phyloP scores from a whole-genome alignment of 2,329 filamentous ascomycete species.

The Xylaria multiplex region DNA sequence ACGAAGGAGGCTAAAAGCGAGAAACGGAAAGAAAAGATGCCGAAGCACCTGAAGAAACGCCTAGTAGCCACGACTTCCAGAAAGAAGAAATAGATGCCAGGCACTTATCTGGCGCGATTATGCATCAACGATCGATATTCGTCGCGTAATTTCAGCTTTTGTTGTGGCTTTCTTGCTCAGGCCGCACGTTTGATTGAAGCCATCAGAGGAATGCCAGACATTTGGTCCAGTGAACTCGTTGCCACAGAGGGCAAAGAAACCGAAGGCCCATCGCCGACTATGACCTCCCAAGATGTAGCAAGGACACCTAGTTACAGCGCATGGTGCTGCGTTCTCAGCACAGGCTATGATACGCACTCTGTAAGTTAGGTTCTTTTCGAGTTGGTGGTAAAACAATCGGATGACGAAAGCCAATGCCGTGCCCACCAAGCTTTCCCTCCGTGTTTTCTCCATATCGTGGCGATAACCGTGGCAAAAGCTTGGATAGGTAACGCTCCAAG shows the following conservation, averaged over 20 bases:
- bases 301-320: neutral
- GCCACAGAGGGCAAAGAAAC: neutral
- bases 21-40: slow-evolving; percentile 93
- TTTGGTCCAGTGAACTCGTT: neutral
- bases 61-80: slow-evolving; percentile 71
- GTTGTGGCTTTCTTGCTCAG: neutral
- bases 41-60: slow-evolving; percentile 95
- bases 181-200: neutral
- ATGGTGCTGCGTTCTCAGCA: neutral
- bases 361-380: neutral
- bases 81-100: slow-evolving; percentile 66
- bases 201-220: neutral
- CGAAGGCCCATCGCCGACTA: too few species aligned
- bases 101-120: slow-evolving; percentile 2
- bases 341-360: neutral
- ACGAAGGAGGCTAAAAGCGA: slow-evolving; percentile 97
- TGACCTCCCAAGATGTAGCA: neutral
- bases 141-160: neutral
- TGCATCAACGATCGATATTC: neutral
- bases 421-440: slow-evolving; percentile 28
- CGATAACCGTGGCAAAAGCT: slow-evolving; percentile 54
- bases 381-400: slow-evolving; percentile 50
- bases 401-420: slow-evolving; percentile 57
- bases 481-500: slow-evolving; percentile 52
- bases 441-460: slow-evolving; percentile 43